These are phyloP conservation scores for Pseudocercospora eumusae DNA, from an alignment of 2,329 filamentous ascomycete genomes.

Conservation along the genomic window DNA sequence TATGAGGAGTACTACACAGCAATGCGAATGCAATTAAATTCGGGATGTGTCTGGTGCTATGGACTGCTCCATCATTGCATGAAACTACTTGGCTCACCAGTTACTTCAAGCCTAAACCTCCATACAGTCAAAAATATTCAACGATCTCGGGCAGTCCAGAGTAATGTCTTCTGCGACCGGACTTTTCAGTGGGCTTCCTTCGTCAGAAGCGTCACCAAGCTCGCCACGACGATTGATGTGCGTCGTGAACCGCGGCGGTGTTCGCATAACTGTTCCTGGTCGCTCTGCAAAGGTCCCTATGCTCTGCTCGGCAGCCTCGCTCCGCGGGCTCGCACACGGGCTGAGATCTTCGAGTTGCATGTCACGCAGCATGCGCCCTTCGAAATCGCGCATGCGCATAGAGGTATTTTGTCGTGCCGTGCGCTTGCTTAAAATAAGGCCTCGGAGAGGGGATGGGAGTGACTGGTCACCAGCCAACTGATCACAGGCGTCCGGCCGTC, in stretches of 20 bases:
- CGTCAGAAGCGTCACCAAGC: slow-evolving; percentile 23
- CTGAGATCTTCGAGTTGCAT: background rate
- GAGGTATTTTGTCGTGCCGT: background rate
- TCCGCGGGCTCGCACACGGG: background rate
- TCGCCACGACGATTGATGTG: slow-evolving; percentile 23
- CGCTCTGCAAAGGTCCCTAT: background rate
- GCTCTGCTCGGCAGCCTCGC: background rate
- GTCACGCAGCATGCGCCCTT: slow-evolving; percentile 17
- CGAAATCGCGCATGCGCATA: background rate
- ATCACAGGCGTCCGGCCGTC: slow-evolving; percentile 27
- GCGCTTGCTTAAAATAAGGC: slow-evolving; percentile 7
- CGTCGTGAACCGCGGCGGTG: slow-evolving; percentile 8
- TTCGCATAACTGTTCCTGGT: background rate
- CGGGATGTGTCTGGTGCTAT: background rate
- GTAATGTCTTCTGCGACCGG: slow-evolving; percentile 10
- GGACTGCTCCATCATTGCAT: background rate
- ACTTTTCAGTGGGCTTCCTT: slow-evolving; percentile 9
- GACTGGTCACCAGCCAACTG: background rate
- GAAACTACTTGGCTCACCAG: background rate
- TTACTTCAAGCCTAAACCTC: background rate
- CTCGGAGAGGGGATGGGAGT: slow-evolving; percentile 19
- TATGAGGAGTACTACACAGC: background rate
- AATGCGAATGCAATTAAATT: background rate
- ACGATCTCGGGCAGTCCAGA: background rate
- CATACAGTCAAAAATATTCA: background rate